Evolutionary conservation across 441 rosid genomes (phyloP), one percentile per base, ranked within the genome.

Genomic region (Melastoma candidum): DNA sequence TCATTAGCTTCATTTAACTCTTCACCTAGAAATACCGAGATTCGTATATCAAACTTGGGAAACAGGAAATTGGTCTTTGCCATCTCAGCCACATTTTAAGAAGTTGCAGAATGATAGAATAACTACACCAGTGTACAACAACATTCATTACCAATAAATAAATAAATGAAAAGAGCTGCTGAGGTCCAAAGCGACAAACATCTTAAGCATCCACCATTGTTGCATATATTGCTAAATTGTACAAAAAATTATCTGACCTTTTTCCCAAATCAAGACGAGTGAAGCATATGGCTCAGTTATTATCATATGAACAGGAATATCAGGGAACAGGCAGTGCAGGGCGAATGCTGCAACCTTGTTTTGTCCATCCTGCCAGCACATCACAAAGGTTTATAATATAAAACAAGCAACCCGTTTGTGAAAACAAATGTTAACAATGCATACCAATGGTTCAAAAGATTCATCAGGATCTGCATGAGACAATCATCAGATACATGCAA

Each of bases 271-370:
- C 73, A 85, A 59, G 57, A 75, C 69, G 63, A 80, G 83, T 24
- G 94, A 83, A 57, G 84, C 83, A 67, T 85, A 87, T 11, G 96
- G 96, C 63, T 87, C 84, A 1, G 72, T 76, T 36, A 87, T 74
- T 62, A 73, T 74, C 56, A 83, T 71, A 69, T 92, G 85, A 70
- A 82, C 59, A 14, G 98, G 94, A 59, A 79, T 70, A 71, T 85
- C 87, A 12, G 94, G 77, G 74, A 92, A 87, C 36, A 92, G 60
- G 62, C 80, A 77, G 69, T 77, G 73, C 53, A 92, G 89, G 59
- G 98, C 82, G 69, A 77, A 82, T 60, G 96, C 82, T 10, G 98
- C 96, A 56, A 79, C 82, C 74, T 74, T 78, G 51, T 87, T 92
- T 71, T 92, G 98, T 63, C 88, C 94, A 74, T 85, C 98, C 96